Conservation (phyloP, 495 filamentous ascomycete species). For the Extremus antarcticus region DNA sequence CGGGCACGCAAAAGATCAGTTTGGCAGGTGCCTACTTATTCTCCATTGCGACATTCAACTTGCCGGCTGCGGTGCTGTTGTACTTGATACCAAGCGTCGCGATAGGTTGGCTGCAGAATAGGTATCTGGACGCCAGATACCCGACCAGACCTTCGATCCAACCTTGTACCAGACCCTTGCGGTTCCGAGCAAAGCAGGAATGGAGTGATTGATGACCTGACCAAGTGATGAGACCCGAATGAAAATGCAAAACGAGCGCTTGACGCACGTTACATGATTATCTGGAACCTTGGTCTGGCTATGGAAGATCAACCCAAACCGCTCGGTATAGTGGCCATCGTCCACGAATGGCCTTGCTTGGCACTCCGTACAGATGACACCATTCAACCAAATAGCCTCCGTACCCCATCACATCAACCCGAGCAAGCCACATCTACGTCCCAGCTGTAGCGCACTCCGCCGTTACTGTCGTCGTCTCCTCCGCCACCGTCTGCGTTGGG, state of each 20-base stretch:
- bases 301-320: too few species aligned
- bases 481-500: not conserved
- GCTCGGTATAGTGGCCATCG: too few species aligned
- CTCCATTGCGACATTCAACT: not conserved
- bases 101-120: constrained; percentile 2
- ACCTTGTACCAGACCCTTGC: not conserved
- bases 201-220: too few species aligned
- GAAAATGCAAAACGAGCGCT: too few species aligned
- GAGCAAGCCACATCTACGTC: too few species aligned
- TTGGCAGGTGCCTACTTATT: not conserved
- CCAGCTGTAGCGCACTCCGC: not conserved
- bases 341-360: too few species aligned
- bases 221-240: too few species aligned
- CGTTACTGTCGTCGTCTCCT: not conserved
- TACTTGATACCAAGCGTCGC: constrained; percentile 12
- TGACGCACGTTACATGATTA: too few species aligned
- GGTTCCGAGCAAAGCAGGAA: not conserved
- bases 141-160: constrained; percentile 9
- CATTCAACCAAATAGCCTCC: too few species aligned
- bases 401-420: too few species aligned
- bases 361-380: too few species aligned
- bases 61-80: constrained; percentile 15
- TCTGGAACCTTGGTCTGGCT: too few species aligned
- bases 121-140: constrained; percentile 1
- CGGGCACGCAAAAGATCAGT: not conserved